Evolutionary conservation across 2,329 filamentous ascomycete genomes (phyloP).

Genomic region (Fusarium sp.): DNA sequence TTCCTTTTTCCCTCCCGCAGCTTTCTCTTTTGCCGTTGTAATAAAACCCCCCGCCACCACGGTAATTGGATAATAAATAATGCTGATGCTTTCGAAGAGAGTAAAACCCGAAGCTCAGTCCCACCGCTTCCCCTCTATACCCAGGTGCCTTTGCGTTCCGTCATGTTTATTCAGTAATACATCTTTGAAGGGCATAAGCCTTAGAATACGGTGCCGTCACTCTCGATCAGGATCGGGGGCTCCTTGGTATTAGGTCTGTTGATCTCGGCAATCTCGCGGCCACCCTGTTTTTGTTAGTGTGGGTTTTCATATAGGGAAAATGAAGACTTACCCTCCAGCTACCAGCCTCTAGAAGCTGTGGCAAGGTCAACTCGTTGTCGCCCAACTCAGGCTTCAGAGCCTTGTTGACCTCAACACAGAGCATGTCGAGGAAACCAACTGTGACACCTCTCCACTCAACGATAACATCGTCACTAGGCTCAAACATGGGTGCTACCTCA

Average conservation of each 20-base stretch:
- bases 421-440: constrained; percentile 67
- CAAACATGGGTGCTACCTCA: constrained; percentile 69
- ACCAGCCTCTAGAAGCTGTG: constrained; percentile 93
- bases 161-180: constrained; percentile 42
- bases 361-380: constrained; percentile 78
- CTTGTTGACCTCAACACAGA: constrained; percentile 57
- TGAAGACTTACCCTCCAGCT: constrained; percentile 87
- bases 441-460: constrained; percentile 76
- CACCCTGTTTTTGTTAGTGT: constrained; percentile 68
- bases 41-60: constrained; percentile 8
- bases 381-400: constrained; percentile 65
- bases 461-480: constrained; percentile 69
- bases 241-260: constrained; percentile 96
- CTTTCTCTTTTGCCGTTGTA: constrained; percentile 23
- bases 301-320: neutral
- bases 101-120: constrained; percentile 26
- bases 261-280: constrained; percentile 94
- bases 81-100: constrained; percentile 38
- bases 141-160: constrained; percentile 31
- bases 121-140: constrained; percentile 32
- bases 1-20: constrained; percentile 33
- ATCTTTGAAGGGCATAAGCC: constrained; percentile 25
- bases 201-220: constrained; percentile 95
- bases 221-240: constrained; percentile 94
- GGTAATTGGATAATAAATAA: constrained; percentile 38